phyloP scores from a whole-genome alignment of 164 flowering plant species.

The grape (Vitis vinifera) region DNA sequence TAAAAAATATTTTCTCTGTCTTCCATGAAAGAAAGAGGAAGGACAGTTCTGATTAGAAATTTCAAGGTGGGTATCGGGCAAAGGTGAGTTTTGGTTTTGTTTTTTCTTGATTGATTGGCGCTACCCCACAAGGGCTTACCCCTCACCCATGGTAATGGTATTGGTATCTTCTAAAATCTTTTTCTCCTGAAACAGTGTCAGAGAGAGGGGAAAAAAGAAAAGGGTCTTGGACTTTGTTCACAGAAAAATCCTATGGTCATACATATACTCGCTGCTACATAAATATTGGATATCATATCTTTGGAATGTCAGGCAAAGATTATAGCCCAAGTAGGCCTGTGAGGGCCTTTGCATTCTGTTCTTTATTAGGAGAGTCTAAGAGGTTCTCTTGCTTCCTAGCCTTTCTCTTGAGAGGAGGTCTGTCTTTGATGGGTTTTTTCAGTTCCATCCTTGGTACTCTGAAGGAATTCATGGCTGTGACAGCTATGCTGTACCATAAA shows the following conservation, averaged over 20 bases:
- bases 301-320: conserved; percentile 27
- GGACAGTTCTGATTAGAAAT: conserved; percentile 20
- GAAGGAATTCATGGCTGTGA: conserved; percentile 32
- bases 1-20: conserved; percentile 2
- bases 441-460: conserved; percentile 20
- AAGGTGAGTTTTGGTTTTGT: conserved; percentile 8
- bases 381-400: conserved; percentile 6
- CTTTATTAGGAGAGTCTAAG: conserved; percentile 25
- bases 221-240: conserved; percentile 12
- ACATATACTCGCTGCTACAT: not conserved
- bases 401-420: conserved; percentile 11
- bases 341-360: conserved; percentile 12
- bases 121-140: not conserved
- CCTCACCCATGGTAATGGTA: not conserved
- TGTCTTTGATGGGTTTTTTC: conserved; percentile 22
- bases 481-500: conserved; percentile 29
- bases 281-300: conserved; percentile 9
- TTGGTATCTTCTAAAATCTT: not conserved
- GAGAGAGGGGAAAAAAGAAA: conserved; percentile 3
- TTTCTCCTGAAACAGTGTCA: conserved; percentile 20
- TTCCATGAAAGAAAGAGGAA: conserved; percentile 23
- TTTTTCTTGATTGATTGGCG: conserved; percentile 8
- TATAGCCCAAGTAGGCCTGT: conserved; percentile 17
- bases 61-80: conserved; percentile 11
- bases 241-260: not conserved